Base-by-base conservation (phyloP, 129 eudicot species). In the Chrysanthemum seticuspe region DNA sequence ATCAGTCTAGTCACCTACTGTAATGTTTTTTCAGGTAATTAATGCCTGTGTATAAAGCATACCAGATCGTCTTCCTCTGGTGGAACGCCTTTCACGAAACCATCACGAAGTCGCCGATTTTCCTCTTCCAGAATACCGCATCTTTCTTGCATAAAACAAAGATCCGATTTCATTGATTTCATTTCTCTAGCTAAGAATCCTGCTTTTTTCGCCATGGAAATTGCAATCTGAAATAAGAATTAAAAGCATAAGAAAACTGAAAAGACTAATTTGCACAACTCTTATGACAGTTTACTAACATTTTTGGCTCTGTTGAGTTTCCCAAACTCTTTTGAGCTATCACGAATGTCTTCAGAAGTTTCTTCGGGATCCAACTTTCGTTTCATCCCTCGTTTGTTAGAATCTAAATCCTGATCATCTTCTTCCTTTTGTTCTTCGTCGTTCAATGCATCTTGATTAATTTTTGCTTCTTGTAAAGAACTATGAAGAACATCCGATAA, bases 41-140 rank as follows among this genome's bases (percentile, higher is more conserved):
- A 19, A 19, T 19, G 21, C 21, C 21, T 19, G 21, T 19, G 21
- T 19, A 19, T 19, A 19, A 19, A 55, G 21, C 27, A 6, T 87
- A 92, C 98, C 97, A 93, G 67, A 83, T 93, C 97, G 78, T 93
- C 98, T 68, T 93, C 98, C 21, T 93, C 98, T 0, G 95, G 98
- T 63, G 78, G 80, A 36, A 87, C 73, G 63, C 88, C 97, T 52
- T 90, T 86, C 48, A 53, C 86, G 70, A 87, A 80, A 62, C 97
- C 92, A 53, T 90, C 96, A 9, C 97, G 83, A 60, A 90, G 89
- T 78, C 89, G 83, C 61, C 82, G 70, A 72, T 94, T 94, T 77
- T 90, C 98, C 81, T 87, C 98, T 74, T 90, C 98, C 14, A 94
- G 89, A 27, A 90, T 78, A 74, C 78, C 65, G 74, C 97, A 94